phyloP scores from a whole-genome alignment of 202 grass and related monocot genomes.

The Zoysia matrella region DNA sequence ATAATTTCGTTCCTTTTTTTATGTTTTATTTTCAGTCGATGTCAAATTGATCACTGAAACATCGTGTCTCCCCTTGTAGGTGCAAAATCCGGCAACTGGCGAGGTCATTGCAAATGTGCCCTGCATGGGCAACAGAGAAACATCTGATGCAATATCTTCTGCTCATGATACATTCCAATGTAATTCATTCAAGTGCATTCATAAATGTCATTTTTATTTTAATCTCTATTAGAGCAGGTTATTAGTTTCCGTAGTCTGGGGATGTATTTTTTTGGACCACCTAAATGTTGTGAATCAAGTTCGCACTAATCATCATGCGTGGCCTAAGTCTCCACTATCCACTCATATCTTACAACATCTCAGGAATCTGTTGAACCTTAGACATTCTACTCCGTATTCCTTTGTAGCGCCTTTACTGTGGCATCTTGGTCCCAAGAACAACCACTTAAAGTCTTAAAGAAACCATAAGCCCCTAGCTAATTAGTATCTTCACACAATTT shows the following conservation, averaged over 20 bases:
- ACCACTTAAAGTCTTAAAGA: not conserved
- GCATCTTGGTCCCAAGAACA: not conserved
- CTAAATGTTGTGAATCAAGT: constrained; percentile 14
- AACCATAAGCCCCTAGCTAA: not conserved
- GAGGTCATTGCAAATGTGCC: constrained; percentile 81
- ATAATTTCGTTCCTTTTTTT: not conserved
- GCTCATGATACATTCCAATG: constrained; percentile 71
- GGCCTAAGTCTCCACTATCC: not conserved
- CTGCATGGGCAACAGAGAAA: constrained; percentile 90
- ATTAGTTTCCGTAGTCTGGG: not conserved
- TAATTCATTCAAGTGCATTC: constrained; percentile 51
- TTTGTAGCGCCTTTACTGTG: not conserved
- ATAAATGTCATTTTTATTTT: not conserved
- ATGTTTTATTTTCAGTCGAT: not conserved
- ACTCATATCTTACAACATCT: not conserved
- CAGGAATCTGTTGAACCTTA: not conserved
- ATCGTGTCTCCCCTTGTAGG: constrained; percentile 46
- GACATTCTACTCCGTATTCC: not conserved
- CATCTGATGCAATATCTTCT: constrained; percentile 88
- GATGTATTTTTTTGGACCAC: not conserved
- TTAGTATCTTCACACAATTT: not conserved
- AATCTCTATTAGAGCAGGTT: constrained; percentile 7
- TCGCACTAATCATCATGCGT: not conserved
- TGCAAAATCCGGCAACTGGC: constrained; percentile 93
- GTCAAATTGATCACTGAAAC: not conserved